Evolutionary conservation across 2,329 filamentous ascomycete species (phyloP).

Genomic region (Fusarium nurragi): DNA sequence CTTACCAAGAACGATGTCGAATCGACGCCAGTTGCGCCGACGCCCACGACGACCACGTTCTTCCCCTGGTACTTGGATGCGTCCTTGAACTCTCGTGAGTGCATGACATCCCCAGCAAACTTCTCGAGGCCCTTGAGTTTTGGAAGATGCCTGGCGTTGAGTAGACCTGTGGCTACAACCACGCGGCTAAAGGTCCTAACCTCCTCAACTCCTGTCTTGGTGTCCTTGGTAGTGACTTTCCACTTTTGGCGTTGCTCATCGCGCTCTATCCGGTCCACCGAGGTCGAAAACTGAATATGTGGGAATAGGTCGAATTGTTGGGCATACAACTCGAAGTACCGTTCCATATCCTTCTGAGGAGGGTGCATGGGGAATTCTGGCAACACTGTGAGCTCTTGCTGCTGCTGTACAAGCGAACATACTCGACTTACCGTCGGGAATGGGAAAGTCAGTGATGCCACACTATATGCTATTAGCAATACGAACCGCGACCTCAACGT

Average conservation of each 20-base stretch:
- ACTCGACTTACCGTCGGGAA: slow-evolving; percentile 40
- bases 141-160: slow-evolving; percentile 48
- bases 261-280: slow-evolving; percentile 41
- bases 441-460: slow-evolving; percentile 49
- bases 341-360: slow-evolving; percentile 42
- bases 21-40: slow-evolving; percentile 51
- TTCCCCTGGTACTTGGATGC: slow-evolving; percentile 50
- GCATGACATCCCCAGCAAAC: slow-evolving; percentile 53
- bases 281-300: slow-evolving; percentile 43
- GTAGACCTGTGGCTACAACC: slow-evolving; percentile 49
- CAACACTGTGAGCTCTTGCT: neutral
- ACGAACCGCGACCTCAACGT: too few relatives aligned
- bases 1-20: slow-evolving; percentile 46
- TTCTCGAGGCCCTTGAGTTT: slow-evolving; percentile 50
- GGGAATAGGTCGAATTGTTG: slow-evolving; percentile 45
- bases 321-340: slow-evolving; percentile 48
- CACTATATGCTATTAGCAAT: slow-evolving; percentile 33
- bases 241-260: slow-evolving; percentile 42
- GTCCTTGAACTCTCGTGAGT: slow-evolving; percentile 52
- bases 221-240: slow-evolving; percentile 43
- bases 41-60: slow-evolving; percentile 58
- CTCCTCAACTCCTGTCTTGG: slow-evolving; percentile 31
- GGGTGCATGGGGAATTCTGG: slow-evolving; percentile 41
- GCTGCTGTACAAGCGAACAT: neutral
- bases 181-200: slow-evolving; percentile 49